Evolutionary conservation across 1,284 basidiomycete species (phyloP).

Genomic region (Peniophora sp.): DNA sequence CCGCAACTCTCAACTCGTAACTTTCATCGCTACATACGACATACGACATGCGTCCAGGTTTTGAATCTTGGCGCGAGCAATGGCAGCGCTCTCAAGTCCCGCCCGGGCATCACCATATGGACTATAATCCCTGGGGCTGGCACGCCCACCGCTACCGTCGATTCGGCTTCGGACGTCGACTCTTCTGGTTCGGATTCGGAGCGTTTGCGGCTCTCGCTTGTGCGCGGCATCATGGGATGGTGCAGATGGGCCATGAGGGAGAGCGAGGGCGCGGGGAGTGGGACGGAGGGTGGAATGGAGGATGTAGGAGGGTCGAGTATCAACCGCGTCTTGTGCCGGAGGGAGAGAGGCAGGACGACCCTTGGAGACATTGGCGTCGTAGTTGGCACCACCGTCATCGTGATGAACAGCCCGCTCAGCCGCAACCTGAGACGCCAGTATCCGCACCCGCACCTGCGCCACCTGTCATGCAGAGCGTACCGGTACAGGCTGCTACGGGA

Average conservation of each 20-base stretch:
- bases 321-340: neutral
- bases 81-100: no score
- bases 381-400: neutral
- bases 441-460: neutral
- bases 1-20: no score
- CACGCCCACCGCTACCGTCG: neutral
- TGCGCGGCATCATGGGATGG: neutral
- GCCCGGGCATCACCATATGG: neutral
- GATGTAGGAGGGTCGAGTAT: neutral
- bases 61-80: no score
- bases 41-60: no score
- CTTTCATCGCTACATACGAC: no score
- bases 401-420: neutral
- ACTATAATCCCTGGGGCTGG: neutral
- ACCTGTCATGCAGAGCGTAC: neutral
- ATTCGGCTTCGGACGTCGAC: neutral
- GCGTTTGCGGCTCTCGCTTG: neutral
- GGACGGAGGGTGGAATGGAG: neutral
- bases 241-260: neutral
- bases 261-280: neutral
- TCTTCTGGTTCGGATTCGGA: neutral
- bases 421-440: neutral
- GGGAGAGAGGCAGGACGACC: neutral
- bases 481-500: neutral
- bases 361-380: neutral